Percentiles rank a stretch among this genome's conserved stretches.
These are phyloP conservation scores for Rhodotorula taiwanensis DNA, from an alignment of 768 basidiomycete species.

Conservation along the genomic window DNA sequence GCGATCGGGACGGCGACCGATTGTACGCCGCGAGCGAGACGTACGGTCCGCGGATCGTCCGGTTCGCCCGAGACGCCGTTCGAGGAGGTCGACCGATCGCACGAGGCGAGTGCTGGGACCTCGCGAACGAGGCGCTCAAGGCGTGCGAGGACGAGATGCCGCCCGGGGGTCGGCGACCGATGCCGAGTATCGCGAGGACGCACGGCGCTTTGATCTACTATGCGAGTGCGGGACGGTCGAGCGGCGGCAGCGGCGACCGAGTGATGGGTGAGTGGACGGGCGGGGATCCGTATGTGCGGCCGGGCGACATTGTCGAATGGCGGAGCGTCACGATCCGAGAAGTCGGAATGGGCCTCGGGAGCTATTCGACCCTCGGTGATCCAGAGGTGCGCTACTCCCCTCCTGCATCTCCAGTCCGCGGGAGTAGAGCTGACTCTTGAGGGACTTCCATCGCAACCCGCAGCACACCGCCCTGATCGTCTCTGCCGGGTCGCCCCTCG, in stretches of 20 bases:
- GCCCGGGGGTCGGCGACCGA: constrained; percentile 42
- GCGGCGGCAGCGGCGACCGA: no score
- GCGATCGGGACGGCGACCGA: constrained; percentile 31
- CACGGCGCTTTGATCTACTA: constrained; percentile 56
- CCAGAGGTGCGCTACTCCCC: constrained; percentile 46
- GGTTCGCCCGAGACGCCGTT: constrained; percentile 51
- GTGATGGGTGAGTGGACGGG: constrained; percentile 16
- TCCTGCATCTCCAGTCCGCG: no score
- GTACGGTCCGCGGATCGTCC: constrained; percentile 53
- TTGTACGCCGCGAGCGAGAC: constrained; percentile 50
- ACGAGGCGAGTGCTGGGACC: constrained; percentile 51
- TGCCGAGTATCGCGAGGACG: constrained; percentile 52
- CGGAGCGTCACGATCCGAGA: constrained; percentile 46
- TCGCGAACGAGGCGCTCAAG: constrained; percentile 53
- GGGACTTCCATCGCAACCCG: background rate
- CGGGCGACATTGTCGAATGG: constrained; percentile 58
- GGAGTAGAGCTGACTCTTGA: background rate
- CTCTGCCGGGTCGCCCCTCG: constrained; percentile 44
- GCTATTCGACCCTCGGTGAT: constrained; percentile 46
- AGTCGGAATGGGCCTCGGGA: constrained; percentile 25
- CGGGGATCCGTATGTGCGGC: constrained; percentile 52
- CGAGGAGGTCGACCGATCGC: constrained; percentile 50
- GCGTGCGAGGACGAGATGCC: constrained; percentile 44
- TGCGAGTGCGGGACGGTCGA: constrained; percentile 47
- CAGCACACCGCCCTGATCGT: constrained; percentile 54